Base-by-base conservation (phyloP, 768 basidiomycete genomes). In the Lyophyllum semitale region DNA sequence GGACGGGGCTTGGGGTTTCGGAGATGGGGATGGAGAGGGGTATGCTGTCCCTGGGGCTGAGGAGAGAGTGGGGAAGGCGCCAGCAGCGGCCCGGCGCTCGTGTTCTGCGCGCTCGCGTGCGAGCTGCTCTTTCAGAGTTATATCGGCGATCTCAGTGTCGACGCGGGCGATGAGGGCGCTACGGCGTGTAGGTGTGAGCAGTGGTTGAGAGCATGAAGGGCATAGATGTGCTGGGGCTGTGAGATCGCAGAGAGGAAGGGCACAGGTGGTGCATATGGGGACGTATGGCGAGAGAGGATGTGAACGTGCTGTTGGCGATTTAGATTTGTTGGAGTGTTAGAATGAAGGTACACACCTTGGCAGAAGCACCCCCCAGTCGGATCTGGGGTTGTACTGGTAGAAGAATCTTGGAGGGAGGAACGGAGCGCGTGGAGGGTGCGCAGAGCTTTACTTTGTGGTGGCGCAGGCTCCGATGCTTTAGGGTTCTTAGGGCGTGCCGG, bases 311-410 rank as follows among this genome's bases (percentile, higher is more conserved):
- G 23, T 27, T 45, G 27, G 22, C n/a, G 32, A 35, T 40, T 4
- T 35, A 27, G 22, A 40, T 18, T 23, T 11, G 17, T 2, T 26
- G 9, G 8, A 25, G 17, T 23, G 23, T 25, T 9, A n/a, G 37
- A 12, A 9, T 32, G 47, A 40, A 25, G 4, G 5, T 26, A 60
- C 70, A 29, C 49, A 84, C 87, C 85, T 72, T 83, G 81, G 60
- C 88, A 90, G 63, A 87, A 89, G 62, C 88, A 90, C 0, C 87
- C 86, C 4, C 84, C 82, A 37, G 78, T 81, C 0, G 84, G 79
- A 67, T 89, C 86, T 53, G 27, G 30, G 25, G 27, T 30, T 53
- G 70, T 80, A 37, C 70, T 65, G 0, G 51, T 66, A 0, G 66
- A 66, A 2, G 72, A 63, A 13, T 63, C 66, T 23, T 59, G 66